Evolutionary conservation across 2,329 filamentous ascomycete species (phyloP).

Genomic region (Diplodia mutila): DNA sequence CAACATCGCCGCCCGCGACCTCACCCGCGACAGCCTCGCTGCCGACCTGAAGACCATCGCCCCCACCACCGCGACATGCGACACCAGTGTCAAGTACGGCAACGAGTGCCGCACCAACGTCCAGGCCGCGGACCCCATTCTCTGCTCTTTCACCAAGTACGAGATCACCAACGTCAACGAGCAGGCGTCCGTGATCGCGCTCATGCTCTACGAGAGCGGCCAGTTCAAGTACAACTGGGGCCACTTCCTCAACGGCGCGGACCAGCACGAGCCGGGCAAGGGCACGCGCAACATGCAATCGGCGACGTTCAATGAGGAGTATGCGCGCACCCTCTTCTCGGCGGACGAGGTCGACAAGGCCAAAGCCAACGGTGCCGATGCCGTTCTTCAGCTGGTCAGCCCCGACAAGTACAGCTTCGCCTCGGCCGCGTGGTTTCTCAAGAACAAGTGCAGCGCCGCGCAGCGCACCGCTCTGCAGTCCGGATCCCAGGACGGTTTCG

Average conservation of each 20-base stretch:
- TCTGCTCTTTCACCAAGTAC: constrained; percentile 61
- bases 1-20: not conserved
- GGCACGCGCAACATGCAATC: constrained; percentile 72
- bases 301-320: constrained; percentile 58
- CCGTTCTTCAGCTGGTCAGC: constrained; percentile 57
- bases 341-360: constrained; percentile 37
- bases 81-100: constrained; percentile 44
- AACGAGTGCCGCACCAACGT: constrained; percentile 69
- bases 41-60: constrained; percentile 56
- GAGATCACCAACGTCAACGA: constrained; percentile 58
- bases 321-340: constrained; percentile 54
- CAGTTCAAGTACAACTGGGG: constrained; percentile 75
- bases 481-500: constrained; percentile 56
- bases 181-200: constrained; percentile 70
- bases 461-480: constrained; percentile 50
- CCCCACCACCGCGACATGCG: constrained; percentile 61
- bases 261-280: constrained; percentile 59
- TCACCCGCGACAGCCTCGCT: not conserved
- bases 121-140: constrained; percentile 63
- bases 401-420: constrained; percentile 59
- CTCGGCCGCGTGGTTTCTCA: constrained; percentile 65
- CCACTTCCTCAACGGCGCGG: constrained; percentile 52
- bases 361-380: constrained; percentile 42
- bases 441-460: constrained; percentile 55
- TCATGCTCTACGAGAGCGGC: constrained; percentile 72